phyloP scores from a whole-genome alignment of 108 stramenopile species.

The Epithemia pelagica region DNA sequence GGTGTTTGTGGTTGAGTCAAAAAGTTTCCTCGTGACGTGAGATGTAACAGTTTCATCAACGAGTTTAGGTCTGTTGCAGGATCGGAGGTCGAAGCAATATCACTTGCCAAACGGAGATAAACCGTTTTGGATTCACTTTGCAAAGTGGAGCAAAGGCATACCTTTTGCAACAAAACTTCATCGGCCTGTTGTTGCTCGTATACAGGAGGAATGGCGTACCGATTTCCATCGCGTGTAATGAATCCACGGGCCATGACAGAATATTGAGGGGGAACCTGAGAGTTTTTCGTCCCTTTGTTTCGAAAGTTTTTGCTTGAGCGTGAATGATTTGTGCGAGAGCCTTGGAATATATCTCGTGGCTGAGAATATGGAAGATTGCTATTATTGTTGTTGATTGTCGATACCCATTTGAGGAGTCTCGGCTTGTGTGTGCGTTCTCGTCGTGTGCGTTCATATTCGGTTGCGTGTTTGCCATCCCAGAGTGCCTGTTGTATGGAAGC shows the following conservation, averaged over 20 bases:
- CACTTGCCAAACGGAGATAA: not conserved
- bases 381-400: not conserved
- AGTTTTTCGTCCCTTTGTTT: not conserved
- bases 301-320: too few species aligned
- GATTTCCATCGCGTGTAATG: not conserved
- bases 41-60: slow-evolving; percentile 24
- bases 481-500: not conserved
- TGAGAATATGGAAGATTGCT: too few species aligned
- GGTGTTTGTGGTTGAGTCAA: slow-evolving; percentile 3
- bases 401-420: slow-evolving; percentile 18
- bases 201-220: not conserved
- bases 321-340: too few species aligned
- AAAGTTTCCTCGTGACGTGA: slow-evolving; percentile 42
- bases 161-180: not conserved
- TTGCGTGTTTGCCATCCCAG: slow-evolving; percentile 24
- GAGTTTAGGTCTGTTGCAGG: not conserved
- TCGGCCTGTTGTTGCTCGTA: not conserved
- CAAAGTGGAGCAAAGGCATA: not conserved
- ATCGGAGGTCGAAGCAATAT: not conserved
- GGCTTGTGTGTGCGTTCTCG: slow-evolving; percentile 19
- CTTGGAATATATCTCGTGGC: too few species aligned
- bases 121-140: not conserved
- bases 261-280: not conserved
- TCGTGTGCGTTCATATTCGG: not conserved
- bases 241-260: not conserved